Evolutionary conservation across 176 grass and related monocot genomes (phyloP).

Genomic region (Canna indica): DNA sequence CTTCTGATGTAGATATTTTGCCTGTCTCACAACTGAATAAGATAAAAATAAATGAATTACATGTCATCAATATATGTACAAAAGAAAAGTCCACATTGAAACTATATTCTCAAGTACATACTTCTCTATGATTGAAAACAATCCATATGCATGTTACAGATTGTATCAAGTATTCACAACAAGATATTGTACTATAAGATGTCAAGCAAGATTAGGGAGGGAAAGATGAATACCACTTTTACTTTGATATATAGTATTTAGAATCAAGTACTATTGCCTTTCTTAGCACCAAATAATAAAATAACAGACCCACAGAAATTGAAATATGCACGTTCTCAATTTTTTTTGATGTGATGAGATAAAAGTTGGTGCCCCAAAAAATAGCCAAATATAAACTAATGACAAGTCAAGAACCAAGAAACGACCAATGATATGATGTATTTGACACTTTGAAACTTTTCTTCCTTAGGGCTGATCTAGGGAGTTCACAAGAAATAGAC

Average conservation of each 20-base stretch:
- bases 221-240: background rate
- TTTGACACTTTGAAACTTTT: too few species aligned
- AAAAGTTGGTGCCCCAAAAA: too few species aligned
- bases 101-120: background rate
- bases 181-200: background rate
- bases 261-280: background rate
- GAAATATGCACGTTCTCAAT: too few species aligned
- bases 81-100: background rate
- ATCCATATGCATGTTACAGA: too few species aligned
- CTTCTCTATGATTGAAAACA: too few species aligned
- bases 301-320: background rate
- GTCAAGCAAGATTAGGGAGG: background rate
- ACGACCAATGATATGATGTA: too few species aligned
- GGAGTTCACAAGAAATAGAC: too few species aligned
- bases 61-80: background rate
- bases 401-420: too few species aligned
- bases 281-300: background rate
- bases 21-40: slow-evolving; percentile 51
- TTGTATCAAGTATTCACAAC: too few species aligned
- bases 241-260: background rate
- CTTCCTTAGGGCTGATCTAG: too few species aligned
- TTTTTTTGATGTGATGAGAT: too few species aligned
- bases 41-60: background rate
- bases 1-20: slow-evolving; percentile 46
- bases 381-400: too few species aligned